Evolutionary conservation across 2,329 filamentous ascomycete genomes (phyloP).

Genomic region (Scedosporium dehoogii): DNA sequence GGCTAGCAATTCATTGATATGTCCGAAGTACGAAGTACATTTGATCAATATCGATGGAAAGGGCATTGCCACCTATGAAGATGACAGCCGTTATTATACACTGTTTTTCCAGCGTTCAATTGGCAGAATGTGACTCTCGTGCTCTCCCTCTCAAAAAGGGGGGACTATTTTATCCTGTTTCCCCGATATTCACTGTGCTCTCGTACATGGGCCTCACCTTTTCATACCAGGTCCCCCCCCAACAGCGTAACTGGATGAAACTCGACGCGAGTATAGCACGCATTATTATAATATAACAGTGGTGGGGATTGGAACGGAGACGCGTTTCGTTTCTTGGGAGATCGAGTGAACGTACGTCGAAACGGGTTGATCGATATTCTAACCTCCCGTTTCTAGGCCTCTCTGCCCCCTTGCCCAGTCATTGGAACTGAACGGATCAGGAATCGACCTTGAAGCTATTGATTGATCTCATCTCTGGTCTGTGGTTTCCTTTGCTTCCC

Average conservation of each 20-base stretch:
- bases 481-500: not conserved
- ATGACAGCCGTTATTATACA: not conserved
- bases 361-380: not conserved
- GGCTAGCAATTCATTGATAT: no score
- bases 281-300: not conserved
- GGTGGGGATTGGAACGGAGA: not conserved
- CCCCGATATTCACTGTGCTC: not conserved
- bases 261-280: not conserved
- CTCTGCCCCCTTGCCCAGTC: not conserved
- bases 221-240: not conserved
- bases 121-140: no score
- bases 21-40: not conserved
- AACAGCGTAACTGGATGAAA: not conserved
- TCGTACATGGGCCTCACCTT: not conserved
- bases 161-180: not conserved
- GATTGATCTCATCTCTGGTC: not conserved
- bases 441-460: not conserved
- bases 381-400: not conserved
- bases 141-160: not conserved
- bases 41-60: not conserved
- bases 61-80: not conserved
- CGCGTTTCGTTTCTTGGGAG: not conserved
- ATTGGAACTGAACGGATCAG: not conserved
- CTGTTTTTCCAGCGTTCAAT: no score
- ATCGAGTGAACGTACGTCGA: not conserved